Conservation (phyloP, 2,329 filamentous ascomycete species). For the Phaeosphaeria sp. region DNA sequence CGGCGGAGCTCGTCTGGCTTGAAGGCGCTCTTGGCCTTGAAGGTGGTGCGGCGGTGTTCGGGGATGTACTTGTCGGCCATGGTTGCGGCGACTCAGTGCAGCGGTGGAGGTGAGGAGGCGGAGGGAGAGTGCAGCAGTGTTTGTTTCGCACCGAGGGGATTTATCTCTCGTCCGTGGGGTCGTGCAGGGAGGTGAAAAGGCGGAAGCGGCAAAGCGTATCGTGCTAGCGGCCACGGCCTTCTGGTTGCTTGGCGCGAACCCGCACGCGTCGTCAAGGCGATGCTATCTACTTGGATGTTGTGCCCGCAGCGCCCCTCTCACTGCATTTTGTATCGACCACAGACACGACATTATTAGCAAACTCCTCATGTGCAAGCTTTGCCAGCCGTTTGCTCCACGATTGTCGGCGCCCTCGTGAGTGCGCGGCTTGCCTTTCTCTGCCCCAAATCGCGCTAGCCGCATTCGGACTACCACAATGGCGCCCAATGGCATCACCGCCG, state of each 20-base stretch:
- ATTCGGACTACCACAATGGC: slow-evolving; percentile 16
- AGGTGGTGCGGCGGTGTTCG: slow-evolving; percentile 98
- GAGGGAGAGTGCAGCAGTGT: slow-evolving; percentile 27
- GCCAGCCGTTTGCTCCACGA: background rate
- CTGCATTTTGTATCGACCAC: background rate
- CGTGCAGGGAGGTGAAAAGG: slow-evolving; percentile 46
- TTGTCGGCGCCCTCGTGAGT: background rate
- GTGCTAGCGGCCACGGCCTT: slow-evolving; percentile 14
- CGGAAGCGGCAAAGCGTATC: slow-evolving; percentile 41
- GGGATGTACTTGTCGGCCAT: slow-evolving; percentile 99
- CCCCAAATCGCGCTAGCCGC: slow-evolving; percentile 18
- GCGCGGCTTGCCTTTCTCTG: slow-evolving; percentile 3
- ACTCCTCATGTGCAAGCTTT: background rate
- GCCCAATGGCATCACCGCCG: slow-evolving; percentile 52
- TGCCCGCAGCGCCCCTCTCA: background rate
- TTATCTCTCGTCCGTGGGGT: slow-evolving; percentile 36
- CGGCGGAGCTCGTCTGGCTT: slow-evolving; percentile 98
- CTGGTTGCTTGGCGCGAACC: slow-evolving; percentile 16
- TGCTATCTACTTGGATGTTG: background rate
- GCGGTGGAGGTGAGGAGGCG: slow-evolving; percentile 22
- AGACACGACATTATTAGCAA: background rate
- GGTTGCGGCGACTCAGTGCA: slow-evolving; percentile 50
- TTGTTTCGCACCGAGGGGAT: slow-evolving; percentile 41
- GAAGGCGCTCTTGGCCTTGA: slow-evolving; percentile 99
- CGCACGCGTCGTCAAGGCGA: slow-evolving; percentile 14